Evolutionary conservation across 2,329 filamentous ascomycete species (phyloP).

Genomic region (Aspergillus jensenii): DNA sequence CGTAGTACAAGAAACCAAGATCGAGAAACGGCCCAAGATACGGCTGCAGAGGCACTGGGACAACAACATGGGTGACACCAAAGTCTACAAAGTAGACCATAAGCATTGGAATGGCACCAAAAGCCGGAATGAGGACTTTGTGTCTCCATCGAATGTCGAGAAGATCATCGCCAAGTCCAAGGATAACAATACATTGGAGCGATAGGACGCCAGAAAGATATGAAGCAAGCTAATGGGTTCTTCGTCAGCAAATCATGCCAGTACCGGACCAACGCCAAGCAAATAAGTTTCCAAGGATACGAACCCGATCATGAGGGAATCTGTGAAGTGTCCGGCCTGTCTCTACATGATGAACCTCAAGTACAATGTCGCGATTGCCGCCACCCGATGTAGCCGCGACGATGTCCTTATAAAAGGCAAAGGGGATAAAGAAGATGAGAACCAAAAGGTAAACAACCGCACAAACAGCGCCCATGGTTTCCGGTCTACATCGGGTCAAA

Average conservation of each 20-base stretch:
- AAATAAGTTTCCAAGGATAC: background rate
- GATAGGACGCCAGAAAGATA: slow-evolving; percentile 94
- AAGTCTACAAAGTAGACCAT: slow-evolving; percentile 99
- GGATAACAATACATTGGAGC: slow-evolving; percentile 83
- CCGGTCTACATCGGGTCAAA: slow-evolving; percentile 57
- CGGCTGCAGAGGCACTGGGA: slow-evolving; percentile 79
- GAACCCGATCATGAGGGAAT: slow-evolving; percentile 91
- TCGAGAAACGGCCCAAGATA: slow-evolving; percentile 85
- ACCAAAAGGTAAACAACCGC: slow-evolving; percentile 88
- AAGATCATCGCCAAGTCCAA: slow-evolving; percentile 91
- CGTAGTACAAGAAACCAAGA: slow-evolving; percentile 81
- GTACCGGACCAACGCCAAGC: background rate
- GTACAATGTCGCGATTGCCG: slow-evolving; percentile 83
- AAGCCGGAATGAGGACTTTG: slow-evolving; percentile 96
- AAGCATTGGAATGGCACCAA: slow-evolving; percentile 88
- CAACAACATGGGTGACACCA: slow-evolving; percentile 90
- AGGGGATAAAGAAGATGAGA: slow-evolving; percentile 90
- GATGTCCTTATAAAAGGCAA: slow-evolving; percentile 98
- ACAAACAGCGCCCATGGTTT: slow-evolving; percentile 93
- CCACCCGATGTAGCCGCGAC: slow-evolving; percentile 91
- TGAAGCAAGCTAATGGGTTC: slow-evolving; percentile 71
- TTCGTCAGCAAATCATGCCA: slow-evolving; percentile 3
- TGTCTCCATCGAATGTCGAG: slow-evolving; percentile 99
- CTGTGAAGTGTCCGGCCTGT: slow-evolving; percentile 82
- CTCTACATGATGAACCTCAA: slow-evolving; percentile 71